These are phyloP conservation scores for Didymella glomerata DNA, from an alignment of 2,329 filamentous ascomycete species.

Conservation along the genomic window DNA sequence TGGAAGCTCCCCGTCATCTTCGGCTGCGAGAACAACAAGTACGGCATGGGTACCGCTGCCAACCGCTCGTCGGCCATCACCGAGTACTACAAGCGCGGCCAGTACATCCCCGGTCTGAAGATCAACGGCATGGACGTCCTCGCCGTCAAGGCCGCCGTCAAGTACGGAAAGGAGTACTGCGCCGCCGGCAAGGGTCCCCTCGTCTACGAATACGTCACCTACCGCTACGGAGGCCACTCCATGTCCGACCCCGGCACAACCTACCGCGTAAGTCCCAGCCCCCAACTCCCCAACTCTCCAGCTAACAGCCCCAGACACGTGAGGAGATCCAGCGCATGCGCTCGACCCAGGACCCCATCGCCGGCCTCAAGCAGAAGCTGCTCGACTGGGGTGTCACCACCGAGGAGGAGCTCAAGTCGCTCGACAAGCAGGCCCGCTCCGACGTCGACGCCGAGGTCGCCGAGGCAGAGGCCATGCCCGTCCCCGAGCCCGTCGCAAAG, in stretches of 20 bases:
- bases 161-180: slow-evolving; percentile 92
- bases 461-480: slow-evolving; percentile 85
- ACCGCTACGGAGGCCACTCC: slow-evolving; percentile 98
- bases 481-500: slow-evolving; percentile 78
- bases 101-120: slow-evolving; percentile 99
- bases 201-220: slow-evolving; percentile 98
- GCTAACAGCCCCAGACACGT: slow-evolving; percentile 67
- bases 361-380: slow-evolving; percentile 97
- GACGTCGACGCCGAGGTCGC: slow-evolving; percentile 91
- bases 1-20: slow-evolving; percentile 97
- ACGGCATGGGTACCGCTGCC: slow-evolving; percentile 98
- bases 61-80: slow-evolving; percentile 93
- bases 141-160: slow-evolving; percentile 93
- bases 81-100: slow-evolving; percentile 99
- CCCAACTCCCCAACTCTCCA: background rate
- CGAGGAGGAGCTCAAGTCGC: slow-evolving; percentile 94
- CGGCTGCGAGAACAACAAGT: slow-evolving; percentile 99
- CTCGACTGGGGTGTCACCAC: slow-evolving; percentile 90
- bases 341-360: slow-evolving; percentile 97
- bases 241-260: slow-evolving; percentile 99
- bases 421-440: slow-evolving; percentile 91
- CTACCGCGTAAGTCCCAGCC: slow-evolving; percentile 69
- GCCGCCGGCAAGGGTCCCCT: slow-evolving; percentile 85
- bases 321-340: slow-evolving; percentile 99
- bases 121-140: slow-evolving; percentile 99